These are phyloP conservation scores for Chenopodium suecicum DNA, from an alignment of 148 eudicot species.

Conservation along the genomic window DNA sequence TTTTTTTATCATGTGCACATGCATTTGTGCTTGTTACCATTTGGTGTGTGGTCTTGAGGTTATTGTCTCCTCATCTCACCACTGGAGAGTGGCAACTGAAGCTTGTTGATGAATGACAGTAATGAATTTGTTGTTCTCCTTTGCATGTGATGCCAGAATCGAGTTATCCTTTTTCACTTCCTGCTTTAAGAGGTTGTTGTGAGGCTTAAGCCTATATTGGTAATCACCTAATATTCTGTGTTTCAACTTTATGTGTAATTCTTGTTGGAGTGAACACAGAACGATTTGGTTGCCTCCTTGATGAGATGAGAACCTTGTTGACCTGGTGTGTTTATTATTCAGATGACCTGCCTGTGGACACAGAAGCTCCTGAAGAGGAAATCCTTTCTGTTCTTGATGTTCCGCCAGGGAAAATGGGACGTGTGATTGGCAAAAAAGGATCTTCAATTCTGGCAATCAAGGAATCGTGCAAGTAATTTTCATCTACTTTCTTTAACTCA, in stretches of 20 bases:
- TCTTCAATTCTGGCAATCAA: slow-evolving; percentile 67
- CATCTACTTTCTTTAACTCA: background rate
- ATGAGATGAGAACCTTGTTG: background rate
- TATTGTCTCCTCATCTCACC: background rate
- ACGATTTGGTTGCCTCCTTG: background rate
- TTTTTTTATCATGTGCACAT: background rate
- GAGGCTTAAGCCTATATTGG: slow-evolving; percentile 1
- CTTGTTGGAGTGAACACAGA: background rate
- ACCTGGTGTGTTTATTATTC: slow-evolving; percentile 38
- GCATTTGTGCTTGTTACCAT: background rate
- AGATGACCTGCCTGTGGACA: slow-evolving; percentile 52
- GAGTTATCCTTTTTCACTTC: background rate
- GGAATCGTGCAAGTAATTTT: slow-evolving; percentile 67
- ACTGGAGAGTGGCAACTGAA: background rate
- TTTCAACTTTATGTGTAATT: background rate
- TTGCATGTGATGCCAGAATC: background rate
- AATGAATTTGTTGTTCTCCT: background rate
- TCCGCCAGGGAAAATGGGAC: slow-evolving; percentile 83
- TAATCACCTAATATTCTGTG: background rate
- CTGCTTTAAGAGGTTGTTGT: background rate
- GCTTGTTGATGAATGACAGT: background rate
- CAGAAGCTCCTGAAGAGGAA: slow-evolving; percentile 60
- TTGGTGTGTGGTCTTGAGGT: background rate
- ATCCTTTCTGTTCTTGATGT: slow-evolving; percentile 76
- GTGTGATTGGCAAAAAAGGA: slow-evolving; percentile 69